Base-by-base conservation (phyloP, 129 eudicot species). In the Ambrosia trifida region DNA sequence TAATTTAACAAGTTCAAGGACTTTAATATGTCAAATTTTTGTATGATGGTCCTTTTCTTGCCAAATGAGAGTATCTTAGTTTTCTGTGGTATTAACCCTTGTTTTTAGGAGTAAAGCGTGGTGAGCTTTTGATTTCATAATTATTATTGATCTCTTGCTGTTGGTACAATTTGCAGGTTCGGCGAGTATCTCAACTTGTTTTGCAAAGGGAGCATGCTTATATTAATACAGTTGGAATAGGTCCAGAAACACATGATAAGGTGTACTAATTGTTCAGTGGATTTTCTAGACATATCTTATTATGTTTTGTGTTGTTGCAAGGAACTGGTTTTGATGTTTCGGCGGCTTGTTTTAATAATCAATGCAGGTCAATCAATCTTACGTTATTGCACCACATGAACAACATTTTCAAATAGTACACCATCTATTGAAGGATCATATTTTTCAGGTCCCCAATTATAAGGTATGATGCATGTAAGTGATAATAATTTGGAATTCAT, bases 101-200 rank as follows among this genome's bases (percentile, higher is more conserved):
- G 0, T 20, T 20, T 45, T 20, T 2, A 2, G 11, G 50, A 16
- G 72, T 28, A 28, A 28, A n/a, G 12, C 72, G 24, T 14, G 41
- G 2, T 5, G 28, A 38, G 50, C 65, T 40, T 69, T 16, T 53
- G 5, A 49, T n/a, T 7, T 52, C 17, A n/a, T 30, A 16, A 10
- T 36, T 45, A 35, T 57, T 11, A 24, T 38, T 33, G 45, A 33
- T 70, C 54, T 43, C 52, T 6, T 59, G 49, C 31, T 19, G 44
- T 53, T 66, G 67, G 66, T 54, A 35, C 16, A 19, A 58, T 75
- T 32, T 76, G 67, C 85, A 93, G 98, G 99, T 94, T 58, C 96
- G 99, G 5, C 82, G 96, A 77, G 63, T 90, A 74, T 90, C 96
- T 46, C 99, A 94, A 62, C 96, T 94, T 69, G 93, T 90, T 74